Percentiles rank a stretch among this genome's conserved stretches.
Conservation (phyloP, 345 rosid genomes). For the Eucalyptus pauciflora region DNA sequence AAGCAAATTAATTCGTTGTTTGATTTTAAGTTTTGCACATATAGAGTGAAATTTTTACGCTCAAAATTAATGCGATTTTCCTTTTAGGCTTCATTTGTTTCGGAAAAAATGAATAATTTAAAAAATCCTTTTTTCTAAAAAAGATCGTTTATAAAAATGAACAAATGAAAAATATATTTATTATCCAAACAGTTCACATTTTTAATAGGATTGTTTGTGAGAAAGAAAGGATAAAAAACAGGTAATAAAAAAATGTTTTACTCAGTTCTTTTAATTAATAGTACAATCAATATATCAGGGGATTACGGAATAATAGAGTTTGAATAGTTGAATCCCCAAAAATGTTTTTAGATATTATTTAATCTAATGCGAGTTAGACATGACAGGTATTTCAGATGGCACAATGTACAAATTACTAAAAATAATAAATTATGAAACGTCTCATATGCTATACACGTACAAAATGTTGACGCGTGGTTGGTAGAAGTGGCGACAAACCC, state of each 20-base stretch:
- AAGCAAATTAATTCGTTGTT: too few species aligned
- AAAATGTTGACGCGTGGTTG: not conserved
- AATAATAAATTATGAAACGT: not conserved
- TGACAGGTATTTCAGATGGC: not conserved
- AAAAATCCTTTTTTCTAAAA: too few species aligned
- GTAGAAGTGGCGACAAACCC: not conserved
- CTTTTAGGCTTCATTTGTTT: too few species aligned
- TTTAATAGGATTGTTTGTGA: not conserved
- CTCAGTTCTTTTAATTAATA: not conserved
- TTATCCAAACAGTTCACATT: not conserved
- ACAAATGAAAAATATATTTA: too few species aligned
- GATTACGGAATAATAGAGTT: not conserved
- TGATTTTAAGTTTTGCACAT: not conserved
- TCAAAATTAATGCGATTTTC: too few species aligned
- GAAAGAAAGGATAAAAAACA: not conserved
- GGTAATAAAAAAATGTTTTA: not conserved
- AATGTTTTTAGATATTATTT: not conserved
- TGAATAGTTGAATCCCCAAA: not conserved
- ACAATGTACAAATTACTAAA: too few species aligned
- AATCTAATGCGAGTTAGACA: not conserved
- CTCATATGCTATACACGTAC: not conserved
- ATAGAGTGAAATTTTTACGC: not conserved
- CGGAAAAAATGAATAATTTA: too few species aligned
- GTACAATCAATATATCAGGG: not conserved
- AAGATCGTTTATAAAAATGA: too few species aligned